Evolutionary conservation across 2,329 filamentous ascomycete genomes (phyloP).

Genomic region (Albophoma yamanashiensis): DNA sequence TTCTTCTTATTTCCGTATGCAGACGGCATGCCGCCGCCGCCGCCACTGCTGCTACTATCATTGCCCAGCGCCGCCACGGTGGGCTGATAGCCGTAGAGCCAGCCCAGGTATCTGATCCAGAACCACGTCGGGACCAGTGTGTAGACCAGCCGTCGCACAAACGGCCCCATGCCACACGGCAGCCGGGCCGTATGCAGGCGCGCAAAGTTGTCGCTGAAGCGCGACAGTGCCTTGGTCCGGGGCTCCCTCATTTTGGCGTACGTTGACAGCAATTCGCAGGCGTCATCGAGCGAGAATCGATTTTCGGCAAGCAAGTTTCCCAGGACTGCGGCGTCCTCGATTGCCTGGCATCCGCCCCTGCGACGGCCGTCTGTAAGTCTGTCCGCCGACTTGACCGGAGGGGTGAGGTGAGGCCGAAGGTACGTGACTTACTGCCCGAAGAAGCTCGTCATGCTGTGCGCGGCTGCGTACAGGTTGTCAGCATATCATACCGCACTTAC

Average conservation of each 20-base stretch:
- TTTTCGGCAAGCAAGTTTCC: constrained; percentile 6
- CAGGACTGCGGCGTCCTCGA: constrained; percentile 9
- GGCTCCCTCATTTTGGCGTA: constrained; percentile 6
- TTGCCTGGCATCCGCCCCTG: constrained; percentile 7
- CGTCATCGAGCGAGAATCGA: constrained; percentile 1
- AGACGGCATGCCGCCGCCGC: not conserved
- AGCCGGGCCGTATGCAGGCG: constrained; percentile 7
- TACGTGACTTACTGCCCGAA: constrained; percentile 6
- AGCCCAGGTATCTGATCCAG: constrained; percentile 8
- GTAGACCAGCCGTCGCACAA: constrained; percentile 7
- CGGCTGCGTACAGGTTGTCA: constrained; percentile 3
- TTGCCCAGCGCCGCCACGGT: constrained; percentile 1
- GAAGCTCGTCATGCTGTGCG: constrained; percentile 11
- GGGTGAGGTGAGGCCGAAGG: not conserved
- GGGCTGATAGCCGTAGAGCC: constrained; percentile 9
- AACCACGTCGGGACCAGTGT: constrained; percentile 5
- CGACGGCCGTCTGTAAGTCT: not conserved
- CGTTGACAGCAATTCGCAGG: constrained; percentile 2
- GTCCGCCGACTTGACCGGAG: not conserved
- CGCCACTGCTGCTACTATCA: not conserved
- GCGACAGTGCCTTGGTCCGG: constrained; percentile 6
- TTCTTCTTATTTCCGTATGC: not conserved
- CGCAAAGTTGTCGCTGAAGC: constrained; percentile 8
- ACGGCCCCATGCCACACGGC: constrained; percentile 6
- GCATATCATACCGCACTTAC: not conserved